Evolutionary conservation across 306 rosid species (phyloP).

Genomic region (Quercus wislizeni): DNA sequence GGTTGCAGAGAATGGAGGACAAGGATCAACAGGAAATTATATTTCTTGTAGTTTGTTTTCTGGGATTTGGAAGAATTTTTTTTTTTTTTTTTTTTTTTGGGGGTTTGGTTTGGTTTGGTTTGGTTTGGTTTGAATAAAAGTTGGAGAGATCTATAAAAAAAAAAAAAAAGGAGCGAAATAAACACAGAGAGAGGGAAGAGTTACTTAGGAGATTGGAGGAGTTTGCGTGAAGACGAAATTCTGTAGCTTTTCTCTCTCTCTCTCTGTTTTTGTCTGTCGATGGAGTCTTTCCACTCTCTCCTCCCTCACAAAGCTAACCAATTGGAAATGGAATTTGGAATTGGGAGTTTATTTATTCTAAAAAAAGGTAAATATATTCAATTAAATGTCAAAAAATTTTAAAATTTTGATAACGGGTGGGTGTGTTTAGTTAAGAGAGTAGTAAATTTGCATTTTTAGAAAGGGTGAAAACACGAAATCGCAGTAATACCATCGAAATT

Average conservation of each 20-base stretch:
- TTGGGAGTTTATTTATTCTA: too few species aligned
- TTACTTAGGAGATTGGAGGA: neutral
- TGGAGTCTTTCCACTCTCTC: neutral
- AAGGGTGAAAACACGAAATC: too few species aligned
- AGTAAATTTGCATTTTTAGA: too few species aligned
- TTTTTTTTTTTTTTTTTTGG: too few species aligned
- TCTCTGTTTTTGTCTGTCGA: neutral
- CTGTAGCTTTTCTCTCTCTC: conserved; percentile 20
- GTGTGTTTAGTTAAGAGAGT: too few species aligned
- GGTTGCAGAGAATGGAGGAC: neutral
- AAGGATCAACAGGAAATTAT: neutral
- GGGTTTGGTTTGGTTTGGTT: too few species aligned
- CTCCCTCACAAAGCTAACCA: neutral
- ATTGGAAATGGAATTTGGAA: too few species aligned
- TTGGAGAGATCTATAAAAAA: conserved; percentile 23
- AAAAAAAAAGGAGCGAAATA: neutral
- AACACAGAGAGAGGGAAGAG: too few species aligned
- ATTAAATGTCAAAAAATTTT: too few species aligned
- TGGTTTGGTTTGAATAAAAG: neutral
- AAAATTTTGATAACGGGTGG: too few species aligned
- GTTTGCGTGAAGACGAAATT: conserved; percentile 15
- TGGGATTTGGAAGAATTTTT: neutral
- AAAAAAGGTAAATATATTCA: too few species aligned
- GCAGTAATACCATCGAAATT: too few species aligned
- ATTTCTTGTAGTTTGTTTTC: neutral